A percentile compares a stretch with the other conserved stretches of the same genome.
Evolutionary conservation across 352 stramenopile species (phyloP).

Genomic region (Pythium brachiatum): DNA sequence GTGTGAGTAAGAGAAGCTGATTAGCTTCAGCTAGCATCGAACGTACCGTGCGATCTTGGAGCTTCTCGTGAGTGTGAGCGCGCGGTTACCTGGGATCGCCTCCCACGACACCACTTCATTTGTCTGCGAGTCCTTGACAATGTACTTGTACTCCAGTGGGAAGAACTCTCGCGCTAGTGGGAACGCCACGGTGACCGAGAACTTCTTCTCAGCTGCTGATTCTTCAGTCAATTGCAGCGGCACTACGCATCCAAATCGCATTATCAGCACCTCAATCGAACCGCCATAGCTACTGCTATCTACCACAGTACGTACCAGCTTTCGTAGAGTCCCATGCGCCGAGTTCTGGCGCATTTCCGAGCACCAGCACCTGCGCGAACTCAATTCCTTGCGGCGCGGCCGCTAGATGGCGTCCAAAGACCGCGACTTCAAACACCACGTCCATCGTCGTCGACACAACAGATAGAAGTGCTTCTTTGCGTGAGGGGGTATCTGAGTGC

Average conservation of each 20-base stretch:
- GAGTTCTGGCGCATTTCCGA: constrained; percentile 52
- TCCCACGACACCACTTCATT: constrained; percentile 66
- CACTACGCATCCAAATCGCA: constrained; percentile 28
- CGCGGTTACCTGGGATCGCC: constrained; percentile 64
- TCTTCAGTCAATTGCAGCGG: constrained; percentile 39
- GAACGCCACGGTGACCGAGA: constrained; percentile 37
- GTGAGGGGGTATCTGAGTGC: neutral
- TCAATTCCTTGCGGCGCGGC: constrained; percentile 16
- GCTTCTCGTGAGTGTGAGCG: constrained; percentile 39
- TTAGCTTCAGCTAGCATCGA: neutral
- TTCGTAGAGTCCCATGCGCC: constrained; percentile 57
- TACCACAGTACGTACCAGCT: constrained; percentile 33
- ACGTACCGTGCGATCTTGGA: constrained; percentile 52
- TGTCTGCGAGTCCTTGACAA: constrained; percentile 40
- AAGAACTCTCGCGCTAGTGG: constrained; percentile 8
- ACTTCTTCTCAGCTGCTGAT: constrained; percentile 35
- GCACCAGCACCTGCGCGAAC: constrained; percentile 38
- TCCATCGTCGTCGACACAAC: no score
- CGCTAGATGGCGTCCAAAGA: constrained; percentile 19
- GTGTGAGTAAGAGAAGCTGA: neutral
- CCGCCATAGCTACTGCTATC: neutral
- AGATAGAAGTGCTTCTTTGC: neutral
- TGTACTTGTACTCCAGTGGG: constrained; percentile 80
- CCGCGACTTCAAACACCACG: constrained; percentile 22
- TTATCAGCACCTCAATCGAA: neutral